Base-by-base conservation (phyloP, 495 filamentous ascomycete genomes). In the Penicillium macrosclerotiorum region DNA sequence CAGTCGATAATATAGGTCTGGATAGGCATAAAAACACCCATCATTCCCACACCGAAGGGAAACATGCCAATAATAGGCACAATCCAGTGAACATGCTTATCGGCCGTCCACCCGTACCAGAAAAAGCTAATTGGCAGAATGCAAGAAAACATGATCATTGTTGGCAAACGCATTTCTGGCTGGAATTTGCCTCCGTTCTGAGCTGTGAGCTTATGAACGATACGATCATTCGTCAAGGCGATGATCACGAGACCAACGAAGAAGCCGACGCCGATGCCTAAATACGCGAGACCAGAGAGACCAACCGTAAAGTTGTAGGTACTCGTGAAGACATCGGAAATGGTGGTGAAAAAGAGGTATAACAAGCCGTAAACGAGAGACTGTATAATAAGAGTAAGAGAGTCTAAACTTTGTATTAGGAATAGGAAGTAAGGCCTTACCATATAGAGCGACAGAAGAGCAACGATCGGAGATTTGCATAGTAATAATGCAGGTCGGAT, bases 321-420 rank as follows among this genome's bases (percentile, higher is more conserved):
- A 1, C 72, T 66, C 5, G 62, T 63, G 58, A 86, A 90, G 51
- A 88, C 77, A 51, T 72, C 69, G 0, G 77, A 68, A 54, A 86
- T 88, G 4, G 82, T 85, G 12, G 79, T 78, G 39, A 85, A 72
- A 60, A 86, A 84, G 6, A 82, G 77, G 57, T 86, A 88, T 0
- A 85, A 68, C 4, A 86, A 64, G 29, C 81, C 77, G 54, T 86
- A 88, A 19, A 87, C 60, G 7, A 86, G 52, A n/a, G n/a, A n/a
- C n/a, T n/a, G n/a, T n/a, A n/a, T n/a, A n/a, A n/a, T n/a, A n/a
- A n/a, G n/a, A n/a, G n/a, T n/a, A n/a, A n/a, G n/a, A n/a, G n/a
- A n/a, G n/a, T n/a, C n/a, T n/a, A n/a, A n/a, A n/a, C n/a, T n/a
- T n/a, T n/a, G n/a, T n/a, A n/a, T n/a, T n/a, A n/a, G n/a, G n/a